Base-by-base conservation (phyloP, 2,329 filamentous ascomycete genomes). In the Aureobasidium lini region DNA sequence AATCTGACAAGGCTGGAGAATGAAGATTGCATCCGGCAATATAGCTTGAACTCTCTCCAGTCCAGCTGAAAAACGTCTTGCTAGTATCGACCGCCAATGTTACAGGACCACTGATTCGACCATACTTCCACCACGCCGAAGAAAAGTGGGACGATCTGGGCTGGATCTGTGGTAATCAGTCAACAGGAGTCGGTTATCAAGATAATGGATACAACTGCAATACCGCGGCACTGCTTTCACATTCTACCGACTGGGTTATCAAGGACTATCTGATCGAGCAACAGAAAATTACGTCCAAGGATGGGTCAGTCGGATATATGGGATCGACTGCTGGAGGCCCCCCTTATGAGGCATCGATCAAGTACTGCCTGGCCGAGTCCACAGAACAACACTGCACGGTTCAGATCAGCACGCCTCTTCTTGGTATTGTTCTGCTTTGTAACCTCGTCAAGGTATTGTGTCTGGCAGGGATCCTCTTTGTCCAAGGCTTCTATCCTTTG, bases 21-120 rank as follows among this genome's bases (percentile, higher is more conserved):
- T 15, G 37, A 34, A 23, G 60, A 56, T 10, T 62, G 60, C 18
- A 56, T 60, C 16, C 23, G 29, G 16, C 39, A 18, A 28, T 60
- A 54, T 31, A 40, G 40, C 7, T 29, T 23, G 1, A 31, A 49
- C 13, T 3, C 28, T 39, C n/a, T 54, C 8, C 18, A 39, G 28
- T 47, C 54, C 15, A 28, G 23, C 7, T 28, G 40, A 37, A 36
- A 28, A 53, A 53, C 13, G 49, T 42, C 15, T 28, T 53, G 7
- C 34, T 53, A 3, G 49, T 53, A 18, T 39, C 49, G 10, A 23
- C 31, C 15, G 8, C 39, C 15, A 44, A 56, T 11, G 18, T 40
- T 7, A 40, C 37, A 56, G 37, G 11, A 6, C 16, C 36, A 3
- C 11, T 56, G 28, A 32, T 44, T 2, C 16, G 3, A n/a, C 11